phyloP scores from a whole-genome alignment of 495 filamentous ascomycete genomes.

The Neohortaea acidophila region DNA sequence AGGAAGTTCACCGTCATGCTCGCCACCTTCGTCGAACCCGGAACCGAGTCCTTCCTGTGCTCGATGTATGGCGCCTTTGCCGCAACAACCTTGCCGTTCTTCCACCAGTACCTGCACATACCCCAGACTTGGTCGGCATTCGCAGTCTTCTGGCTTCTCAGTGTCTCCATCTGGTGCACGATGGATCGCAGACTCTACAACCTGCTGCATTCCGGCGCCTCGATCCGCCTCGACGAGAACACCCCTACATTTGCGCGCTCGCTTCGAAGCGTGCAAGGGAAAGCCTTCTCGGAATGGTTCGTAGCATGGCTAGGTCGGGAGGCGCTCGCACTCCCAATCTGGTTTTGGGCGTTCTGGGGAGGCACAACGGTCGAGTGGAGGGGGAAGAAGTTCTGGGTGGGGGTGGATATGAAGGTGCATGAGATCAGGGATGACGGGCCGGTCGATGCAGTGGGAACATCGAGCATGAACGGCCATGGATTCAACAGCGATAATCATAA shows the following conservation, averaged over 20 bases:
- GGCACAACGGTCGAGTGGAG: constrained; percentile 78
- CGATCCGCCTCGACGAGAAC: constrained; percentile 54
- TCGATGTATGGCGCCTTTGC: constrained; percentile 66
- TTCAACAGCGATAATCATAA: too few relatives aligned
- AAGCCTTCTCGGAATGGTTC: constrained; percentile 53
- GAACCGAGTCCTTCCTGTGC: constrained; percentile 78
- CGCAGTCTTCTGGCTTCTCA: constrained; percentile 45
- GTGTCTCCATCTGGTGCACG: constrained; percentile 53
- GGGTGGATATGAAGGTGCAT: constrained; percentile 66
- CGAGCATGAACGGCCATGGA: too few relatives aligned
- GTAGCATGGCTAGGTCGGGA: constrained; percentile 78
- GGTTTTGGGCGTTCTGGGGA: constrained; percentile 69
- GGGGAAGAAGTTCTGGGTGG: constrained; percentile 65
- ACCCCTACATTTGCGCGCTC: constrained; percentile 40
- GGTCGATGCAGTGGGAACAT: too few relatives aligned
- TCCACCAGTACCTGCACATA: constrained; percentile 38
- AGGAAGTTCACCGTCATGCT: constrained; percentile 83
- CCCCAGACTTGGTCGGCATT: constrained; percentile 57
- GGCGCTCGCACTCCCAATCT: constrained; percentile 67
- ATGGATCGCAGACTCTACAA: constrained; percentile 60
- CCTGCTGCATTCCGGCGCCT: constrained; percentile 52
- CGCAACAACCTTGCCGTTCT: constrained; percentile 54
- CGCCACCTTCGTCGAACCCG: constrained; percentile 87
- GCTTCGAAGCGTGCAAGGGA: constrained; percentile 40
- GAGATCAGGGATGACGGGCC: constrained; percentile 19